phyloP scores from a whole-genome alignment of 2,329 filamentous ascomycete species.

The Tympanopsis confertula region DNA sequence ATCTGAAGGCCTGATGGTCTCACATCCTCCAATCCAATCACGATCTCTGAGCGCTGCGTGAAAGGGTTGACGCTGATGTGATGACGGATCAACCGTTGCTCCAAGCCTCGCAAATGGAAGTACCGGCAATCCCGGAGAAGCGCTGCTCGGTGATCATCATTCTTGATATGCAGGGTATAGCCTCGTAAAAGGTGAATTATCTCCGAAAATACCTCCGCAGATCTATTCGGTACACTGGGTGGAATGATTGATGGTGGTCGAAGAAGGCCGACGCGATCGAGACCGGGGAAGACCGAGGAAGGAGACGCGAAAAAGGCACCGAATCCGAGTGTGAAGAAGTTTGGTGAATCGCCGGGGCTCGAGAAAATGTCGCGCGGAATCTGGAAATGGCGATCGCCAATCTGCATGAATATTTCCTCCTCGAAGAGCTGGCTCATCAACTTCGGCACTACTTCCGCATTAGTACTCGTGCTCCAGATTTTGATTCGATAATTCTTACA shows the following conservation, averaged over 20 bases:
- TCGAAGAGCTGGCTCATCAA: conserved; percentile 85
- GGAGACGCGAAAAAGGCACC: conserved; percentile 75
- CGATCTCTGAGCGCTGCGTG: conserved; percentile 61
- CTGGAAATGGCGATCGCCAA: conserved; percentile 77
- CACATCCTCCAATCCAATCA: conserved; percentile 73
- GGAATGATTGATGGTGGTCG: conserved; percentile 79
- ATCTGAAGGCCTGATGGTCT: conserved; percentile 73
- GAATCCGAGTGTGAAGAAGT: conserved; percentile 90
- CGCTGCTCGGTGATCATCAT: conserved; percentile 64
- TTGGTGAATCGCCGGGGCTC: conserved; percentile 78
- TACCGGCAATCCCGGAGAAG: conserved; percentile 81
- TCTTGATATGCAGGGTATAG: conserved; percentile 67
- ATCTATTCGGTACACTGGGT: conserved; percentile 69
- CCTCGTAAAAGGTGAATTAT: conserved; percentile 72
- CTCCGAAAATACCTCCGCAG: conserved; percentile 74
- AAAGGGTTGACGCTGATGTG: conserved; percentile 64
- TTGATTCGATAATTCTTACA: background rate
- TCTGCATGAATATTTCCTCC: conserved; percentile 82
- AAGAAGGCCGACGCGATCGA: conserved; percentile 67
- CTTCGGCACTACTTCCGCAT: conserved; percentile 54
- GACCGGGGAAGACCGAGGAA: conserved; percentile 72
- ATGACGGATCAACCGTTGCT: conserved; percentile 76
- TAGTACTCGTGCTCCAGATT: conserved; percentile 4
- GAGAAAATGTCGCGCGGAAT: conserved; percentile 82
- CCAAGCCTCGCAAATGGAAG: conserved; percentile 82